Evolutionary conservation across 2,329 filamentous ascomycete genomes (phyloP).

Genomic region (Fusarium sp.): DNA sequence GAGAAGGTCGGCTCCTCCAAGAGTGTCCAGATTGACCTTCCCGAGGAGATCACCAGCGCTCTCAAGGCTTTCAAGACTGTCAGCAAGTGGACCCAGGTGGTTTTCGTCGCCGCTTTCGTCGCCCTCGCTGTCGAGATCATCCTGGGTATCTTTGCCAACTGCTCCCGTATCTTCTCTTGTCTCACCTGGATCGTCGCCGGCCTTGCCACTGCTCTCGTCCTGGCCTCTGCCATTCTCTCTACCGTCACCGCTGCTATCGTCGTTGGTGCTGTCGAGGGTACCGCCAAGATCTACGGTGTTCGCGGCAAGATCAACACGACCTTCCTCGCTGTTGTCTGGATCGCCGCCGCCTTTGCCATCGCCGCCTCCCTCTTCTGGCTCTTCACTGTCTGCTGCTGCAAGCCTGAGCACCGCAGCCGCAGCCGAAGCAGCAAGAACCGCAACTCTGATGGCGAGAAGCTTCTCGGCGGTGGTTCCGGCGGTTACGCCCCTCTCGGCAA

Average conservation of each 20-base stretch:
- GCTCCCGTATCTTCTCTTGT: constrained; percentile 85
- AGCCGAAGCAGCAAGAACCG: constrained; percentile 53
- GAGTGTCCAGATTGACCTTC: constrained; percentile 74
- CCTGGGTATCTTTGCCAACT: constrained; percentile 86
- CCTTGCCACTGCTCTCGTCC: constrained; percentile 68
- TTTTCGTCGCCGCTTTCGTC: constrained; percentile 82
- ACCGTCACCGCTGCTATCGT: constrained; percentile 83
- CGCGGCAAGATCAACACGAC: constrained; percentile 75
- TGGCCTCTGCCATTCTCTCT: constrained; percentile 79
- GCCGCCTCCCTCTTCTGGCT: constrained; percentile 90
- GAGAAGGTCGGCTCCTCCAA: constrained; percentile 55
- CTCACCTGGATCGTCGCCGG: constrained; percentile 83
- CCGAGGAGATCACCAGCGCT: constrained; percentile 75
- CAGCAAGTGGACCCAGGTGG: constrained; percentile 86
- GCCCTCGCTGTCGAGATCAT: constrained; percentile 81
- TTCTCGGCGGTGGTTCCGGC: constrained; percentile 59
- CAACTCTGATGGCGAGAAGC: constrained; percentile 66
- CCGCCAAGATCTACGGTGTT: constrained; percentile 81
- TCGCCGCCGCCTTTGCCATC: constrained; percentile 83
- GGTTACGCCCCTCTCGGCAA: constrained; percentile 57
- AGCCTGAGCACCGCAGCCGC: constrained; percentile 59
- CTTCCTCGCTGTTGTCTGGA: constrained; percentile 83
- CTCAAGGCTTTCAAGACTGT: constrained; percentile 82
- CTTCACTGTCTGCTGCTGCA: constrained; percentile 86
- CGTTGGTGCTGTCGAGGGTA: constrained; percentile 66